Percentiles rank a stretch among this genome's conserved stretches.
These are phyloP conservation scores for Trichoderma citrinoviride DNA, from an alignment of 2,329 filamentous ascomycete genomes.

Conservation along the genomic window DNA sequence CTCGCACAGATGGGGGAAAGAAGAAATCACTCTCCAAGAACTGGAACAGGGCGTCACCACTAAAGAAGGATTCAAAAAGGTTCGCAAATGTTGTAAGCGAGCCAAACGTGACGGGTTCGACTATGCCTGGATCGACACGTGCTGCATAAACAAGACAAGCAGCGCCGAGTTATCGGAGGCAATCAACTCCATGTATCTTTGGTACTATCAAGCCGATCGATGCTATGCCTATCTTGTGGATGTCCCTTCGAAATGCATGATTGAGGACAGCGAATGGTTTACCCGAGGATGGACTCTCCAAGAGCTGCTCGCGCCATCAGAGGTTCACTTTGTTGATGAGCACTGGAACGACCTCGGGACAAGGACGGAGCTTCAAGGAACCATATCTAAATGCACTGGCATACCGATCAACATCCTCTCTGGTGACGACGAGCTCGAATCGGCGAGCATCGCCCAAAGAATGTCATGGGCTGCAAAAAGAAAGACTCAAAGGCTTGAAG, in stretches of 20 bases:
- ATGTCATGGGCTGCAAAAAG: conserved; percentile 32
- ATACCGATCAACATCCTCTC: conserved; percentile 11
- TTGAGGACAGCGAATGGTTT: conserved; percentile 10
- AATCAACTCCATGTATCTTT: conserved; percentile 15
- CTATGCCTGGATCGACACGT: conserved; percentile 8
- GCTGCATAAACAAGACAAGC: conserved; percentile 4
- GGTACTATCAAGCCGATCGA: not conserved
- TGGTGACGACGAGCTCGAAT: conserved; percentile 7
- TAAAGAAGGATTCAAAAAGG: not conserved
- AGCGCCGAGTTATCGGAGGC: conserved; percentile 8
- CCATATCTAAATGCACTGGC: not conserved
- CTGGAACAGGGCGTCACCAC: not conserved
- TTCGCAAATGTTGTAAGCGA: not conserved
- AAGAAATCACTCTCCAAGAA: conserved; percentile 1
- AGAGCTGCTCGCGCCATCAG: conserved; percentile 5
- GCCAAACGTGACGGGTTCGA: conserved; percentile 7
- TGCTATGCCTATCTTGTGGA: conserved; percentile 11
- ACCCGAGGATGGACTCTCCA: conserved; percentile 12
- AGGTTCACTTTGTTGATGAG: not conserved
- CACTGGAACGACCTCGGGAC: conserved; percentile 3
- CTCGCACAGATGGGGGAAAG: conserved; percentile 8
- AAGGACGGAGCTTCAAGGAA: not conserved
- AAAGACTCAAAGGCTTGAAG: conserved; percentile 29
- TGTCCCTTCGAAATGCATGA: not conserved
- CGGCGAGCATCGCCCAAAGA: conserved; percentile 22